phyloP scores from a whole-genome alignment of 139 green algal genomes.

The Pseudopediastrum boryanum region DNA sequence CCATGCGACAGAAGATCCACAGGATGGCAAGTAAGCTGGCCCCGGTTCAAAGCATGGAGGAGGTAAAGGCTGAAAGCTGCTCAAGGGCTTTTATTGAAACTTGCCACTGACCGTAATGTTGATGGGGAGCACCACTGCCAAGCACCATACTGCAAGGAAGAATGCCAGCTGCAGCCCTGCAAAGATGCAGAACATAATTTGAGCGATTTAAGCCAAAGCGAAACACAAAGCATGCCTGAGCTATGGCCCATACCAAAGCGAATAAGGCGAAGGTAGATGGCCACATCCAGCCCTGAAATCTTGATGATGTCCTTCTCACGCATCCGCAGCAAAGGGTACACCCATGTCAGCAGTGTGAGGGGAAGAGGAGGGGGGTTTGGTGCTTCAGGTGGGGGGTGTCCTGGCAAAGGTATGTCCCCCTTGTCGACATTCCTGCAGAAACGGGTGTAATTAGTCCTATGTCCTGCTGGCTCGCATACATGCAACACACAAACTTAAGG shows the following conservation, averaged over 20 bases:
- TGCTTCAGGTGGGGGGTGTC: neutral
- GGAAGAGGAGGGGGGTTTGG: slow-evolving; percentile 20
- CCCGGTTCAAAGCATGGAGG: neutral
- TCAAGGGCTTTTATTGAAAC: too few relatives aligned
- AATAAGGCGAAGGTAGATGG: slow-evolving; percentile 26
- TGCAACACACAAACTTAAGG: too few relatives aligned
- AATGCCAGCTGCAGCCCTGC: slow-evolving; percentile 14
- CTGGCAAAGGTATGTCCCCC: too few relatives aligned
- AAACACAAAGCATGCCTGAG: neutral
- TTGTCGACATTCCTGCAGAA: too few relatives aligned
- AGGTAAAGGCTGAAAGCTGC: neutral
- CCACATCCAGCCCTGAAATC: slow-evolving; percentile 30
- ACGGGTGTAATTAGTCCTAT: too few relatives aligned
- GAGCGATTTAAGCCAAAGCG: neutral
- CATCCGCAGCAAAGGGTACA: slow-evolving; percentile 25
- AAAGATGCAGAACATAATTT: neutral
- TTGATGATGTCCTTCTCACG: neutral
- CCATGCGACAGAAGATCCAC: neutral
- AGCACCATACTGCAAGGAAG: slow-evolving; percentile 36
- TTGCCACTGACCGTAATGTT: slow-evolving; percentile 52
- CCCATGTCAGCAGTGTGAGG: slow-evolving; percentile 27
- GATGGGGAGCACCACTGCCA: slow-evolving; percentile 56
- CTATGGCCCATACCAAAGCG: slow-evolving; percentile 15
- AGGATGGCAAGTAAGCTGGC: neutral
- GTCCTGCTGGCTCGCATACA: too few relatives aligned